Evolutionary conservation across 352 stramenopile species (phyloP).

Genomic region (Pythium aquatile): DNA sequence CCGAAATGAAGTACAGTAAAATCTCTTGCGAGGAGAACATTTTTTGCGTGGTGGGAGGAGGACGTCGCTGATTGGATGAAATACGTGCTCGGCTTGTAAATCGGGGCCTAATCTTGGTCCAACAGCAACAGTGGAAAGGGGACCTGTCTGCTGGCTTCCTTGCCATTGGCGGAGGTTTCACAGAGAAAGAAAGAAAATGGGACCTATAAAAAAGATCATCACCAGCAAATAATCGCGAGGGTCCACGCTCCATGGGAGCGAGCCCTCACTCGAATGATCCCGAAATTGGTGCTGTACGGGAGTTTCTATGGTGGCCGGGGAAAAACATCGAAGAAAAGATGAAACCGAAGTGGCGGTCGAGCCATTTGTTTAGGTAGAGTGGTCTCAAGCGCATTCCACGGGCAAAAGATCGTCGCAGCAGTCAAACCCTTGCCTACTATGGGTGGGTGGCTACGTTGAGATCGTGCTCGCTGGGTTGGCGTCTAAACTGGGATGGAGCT

Average conservation of each 20-base stretch:
- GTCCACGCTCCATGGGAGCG: too few species aligned
- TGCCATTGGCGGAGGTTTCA: not conserved
- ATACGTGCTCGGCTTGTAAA: not conserved
- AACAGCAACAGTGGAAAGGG: constrained; percentile 21
- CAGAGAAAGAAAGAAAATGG: constrained; percentile 2
- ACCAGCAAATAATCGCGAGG: constrained; percentile 1
- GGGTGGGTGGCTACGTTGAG: not conserved
- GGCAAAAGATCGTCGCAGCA: not conserved
- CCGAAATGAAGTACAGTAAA: constrained; percentile 20
- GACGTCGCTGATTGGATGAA: constrained; percentile 23
- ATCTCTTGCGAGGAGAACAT: not conserved
- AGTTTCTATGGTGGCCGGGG: not conserved
- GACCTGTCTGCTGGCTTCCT: constrained; percentile 4
- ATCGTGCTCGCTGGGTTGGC: not conserved
- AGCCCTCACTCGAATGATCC: too few species aligned
- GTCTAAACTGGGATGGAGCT: not conserved
- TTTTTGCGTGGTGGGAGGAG: constrained; percentile 23
- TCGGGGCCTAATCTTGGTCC: not conserved
- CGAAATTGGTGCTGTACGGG: not conserved
- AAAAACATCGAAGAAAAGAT: not conserved
- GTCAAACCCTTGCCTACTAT: not conserved
- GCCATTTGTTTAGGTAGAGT: not conserved
- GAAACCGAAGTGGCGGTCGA: constrained; percentile 1
- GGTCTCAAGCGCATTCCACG: not conserved
- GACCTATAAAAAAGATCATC: constrained; percentile 5